These are phyloP conservation scores for Strigomonas oncopelti DNA, from an alignment of 208 protist genomes.

Conservation along the genomic window DNA sequence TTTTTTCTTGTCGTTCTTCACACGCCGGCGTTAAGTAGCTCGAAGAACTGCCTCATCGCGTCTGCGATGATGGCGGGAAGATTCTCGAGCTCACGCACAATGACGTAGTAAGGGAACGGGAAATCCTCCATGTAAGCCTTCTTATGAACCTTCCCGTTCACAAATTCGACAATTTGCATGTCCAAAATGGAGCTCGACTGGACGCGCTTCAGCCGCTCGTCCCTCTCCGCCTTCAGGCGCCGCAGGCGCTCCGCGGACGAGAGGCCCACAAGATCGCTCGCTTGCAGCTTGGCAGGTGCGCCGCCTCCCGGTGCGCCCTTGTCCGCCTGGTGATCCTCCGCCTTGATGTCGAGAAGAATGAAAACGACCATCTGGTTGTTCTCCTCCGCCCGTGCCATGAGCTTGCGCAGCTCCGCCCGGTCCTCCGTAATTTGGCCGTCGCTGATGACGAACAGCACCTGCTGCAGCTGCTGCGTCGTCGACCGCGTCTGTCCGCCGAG, in stretches of 20 bases:
- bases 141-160: slow-evolving; percentile 74
- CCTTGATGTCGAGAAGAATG: slow-evolving; percentile 91
- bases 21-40: slow-evolving; percentile 68
- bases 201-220: slow-evolving; percentile 73
- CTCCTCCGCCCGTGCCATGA: slow-evolving; percentile 82
- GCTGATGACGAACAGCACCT: slow-evolving; percentile 97
- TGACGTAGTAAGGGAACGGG: slow-evolving; percentile 99
- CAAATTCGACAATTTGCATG: slow-evolving; percentile 90
- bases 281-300: slow-evolving; percentile 24
- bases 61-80: slow-evolving; percentile 97
- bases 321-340: slow-evolving; percentile 16
- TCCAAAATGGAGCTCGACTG: slow-evolving; percentile 87
- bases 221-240: slow-evolving; percentile 80
- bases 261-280: slow-evolving; percentile 55
- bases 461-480: slow-evolving; percentile 88
- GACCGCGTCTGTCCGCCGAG: slow-evolving; percentile 72
- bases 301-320: neutral
- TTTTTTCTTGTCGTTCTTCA: slow-evolving; percentile 13
- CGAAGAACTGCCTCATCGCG: slow-evolving; percentile 99
- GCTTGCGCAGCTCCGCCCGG: slow-evolving; percentile 71
- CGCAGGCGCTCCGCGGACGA: slow-evolving; percentile 79
- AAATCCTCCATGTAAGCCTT: slow-evolving; percentile 98
- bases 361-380: slow-evolving; percentile 95
- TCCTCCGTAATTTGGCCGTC: slow-evolving; percentile 96
- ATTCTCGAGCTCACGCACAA: slow-evolving; percentile 95